Evolutionary conservation across 176 grass and related monocot genomes (phyloP).

Genomic region (Secale cereale): DNA sequence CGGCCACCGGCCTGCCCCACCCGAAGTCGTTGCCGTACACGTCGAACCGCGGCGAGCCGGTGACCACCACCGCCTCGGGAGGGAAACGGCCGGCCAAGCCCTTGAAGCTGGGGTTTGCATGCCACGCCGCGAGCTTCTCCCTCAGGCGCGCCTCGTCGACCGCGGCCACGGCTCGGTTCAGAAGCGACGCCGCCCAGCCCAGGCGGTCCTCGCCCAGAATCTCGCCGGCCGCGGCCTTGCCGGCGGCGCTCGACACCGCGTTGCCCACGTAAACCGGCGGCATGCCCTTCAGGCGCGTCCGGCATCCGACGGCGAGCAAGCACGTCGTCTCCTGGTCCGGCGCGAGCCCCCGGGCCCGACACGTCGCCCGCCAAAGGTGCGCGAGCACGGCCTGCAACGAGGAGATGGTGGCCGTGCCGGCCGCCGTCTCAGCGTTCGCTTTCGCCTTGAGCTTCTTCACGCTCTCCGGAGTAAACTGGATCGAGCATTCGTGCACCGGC

Average conservation of each 20-base stretch:
- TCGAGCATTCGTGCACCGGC: no score
- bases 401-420: no score
- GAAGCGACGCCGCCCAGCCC: background rate
- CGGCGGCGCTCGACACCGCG: background rate
- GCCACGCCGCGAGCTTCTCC: background rate
- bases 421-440: no score
- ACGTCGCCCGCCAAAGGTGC: no score
- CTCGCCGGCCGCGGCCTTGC: background rate
- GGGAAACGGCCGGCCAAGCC: background rate
- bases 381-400: no score
- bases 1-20: background rate
- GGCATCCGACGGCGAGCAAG: no score
- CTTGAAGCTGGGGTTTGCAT: background rate
- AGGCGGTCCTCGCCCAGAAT: background rate
- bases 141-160: background rate
- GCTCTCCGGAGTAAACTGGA: no score
- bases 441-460: no score
- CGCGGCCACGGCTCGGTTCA: background rate
- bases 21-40: background rate
- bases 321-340: no score
- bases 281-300: background rate
- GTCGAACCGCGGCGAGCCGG: background rate
- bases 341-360: no score
- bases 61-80: background rate
- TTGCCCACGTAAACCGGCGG: background rate